phyloP scores from a whole-genome alignment of 495 filamentous ascomycete species.

The Tuber umbilicatum region DNA sequence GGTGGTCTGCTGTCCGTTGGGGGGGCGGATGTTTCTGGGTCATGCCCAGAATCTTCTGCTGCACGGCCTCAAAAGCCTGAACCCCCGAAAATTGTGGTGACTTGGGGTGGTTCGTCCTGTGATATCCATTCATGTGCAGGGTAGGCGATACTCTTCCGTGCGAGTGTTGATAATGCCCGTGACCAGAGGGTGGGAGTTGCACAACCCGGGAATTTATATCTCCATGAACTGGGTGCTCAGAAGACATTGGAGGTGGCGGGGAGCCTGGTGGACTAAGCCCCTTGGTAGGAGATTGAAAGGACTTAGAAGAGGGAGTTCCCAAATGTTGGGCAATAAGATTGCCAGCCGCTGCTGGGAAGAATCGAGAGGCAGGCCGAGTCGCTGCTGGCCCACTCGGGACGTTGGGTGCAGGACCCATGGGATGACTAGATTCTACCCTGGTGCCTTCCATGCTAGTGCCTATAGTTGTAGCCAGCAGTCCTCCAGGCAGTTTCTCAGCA shows the following conservation, averaged over 20 bases:
- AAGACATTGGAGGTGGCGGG: slow-evolving; percentile 39
- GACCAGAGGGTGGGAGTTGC: slow-evolving; percentile 33
- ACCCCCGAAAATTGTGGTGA: slow-evolving; percentile 24
- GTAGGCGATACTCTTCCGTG: slow-evolving; percentile 23
- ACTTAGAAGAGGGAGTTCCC: slow-evolving; percentile 17
- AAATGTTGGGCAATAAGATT: slow-evolving; percentile 35
- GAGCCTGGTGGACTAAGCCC: slow-evolving; percentile 30
- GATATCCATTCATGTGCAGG: slow-evolving; percentile 18
- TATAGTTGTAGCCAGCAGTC: slow-evolving; percentile 2
- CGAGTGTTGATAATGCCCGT: slow-evolving; percentile 12
- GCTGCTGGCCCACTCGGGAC: slow-evolving; percentile 29
- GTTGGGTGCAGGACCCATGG: slow-evolving; percentile 14
- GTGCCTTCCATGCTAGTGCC: background rate
- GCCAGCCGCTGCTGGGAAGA: slow-evolving; percentile 33
- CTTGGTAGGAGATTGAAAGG: slow-evolving; percentile 4
- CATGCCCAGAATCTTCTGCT: slow-evolving; percentile 28
- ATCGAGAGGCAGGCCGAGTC: slow-evolving; percentile 32
- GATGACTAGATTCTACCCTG: background rate
- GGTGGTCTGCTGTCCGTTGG: slow-evolving; percentile 20
- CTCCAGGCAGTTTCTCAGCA: slow-evolving; percentile 6
- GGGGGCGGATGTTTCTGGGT: slow-evolving; percentile 22
- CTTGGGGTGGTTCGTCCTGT: slow-evolving; percentile 18
- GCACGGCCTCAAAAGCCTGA: slow-evolving; percentile 24
- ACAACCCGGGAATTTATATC: slow-evolving; percentile 33
- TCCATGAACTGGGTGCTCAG: slow-evolving; percentile 39